Base-by-base conservation (phyloP, 2,329 filamentous ascomycete species). In the Thermothelomyces thermophilus region DNA sequence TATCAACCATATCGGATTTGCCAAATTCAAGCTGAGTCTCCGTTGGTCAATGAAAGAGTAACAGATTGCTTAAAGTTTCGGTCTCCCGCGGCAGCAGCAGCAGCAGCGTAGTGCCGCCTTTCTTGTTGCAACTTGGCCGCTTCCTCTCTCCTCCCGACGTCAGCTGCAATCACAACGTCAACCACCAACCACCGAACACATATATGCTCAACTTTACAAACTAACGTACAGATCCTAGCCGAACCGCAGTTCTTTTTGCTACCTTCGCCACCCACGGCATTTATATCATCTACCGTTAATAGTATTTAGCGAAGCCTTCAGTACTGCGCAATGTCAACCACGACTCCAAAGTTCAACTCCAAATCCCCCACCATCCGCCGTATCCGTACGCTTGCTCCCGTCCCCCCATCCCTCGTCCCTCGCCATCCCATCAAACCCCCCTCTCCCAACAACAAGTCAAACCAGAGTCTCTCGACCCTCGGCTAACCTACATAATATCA, bases 301-400 rank as follows among this genome's bases (percentile, higher is more conserved):
- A 14, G 5, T 19, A 22, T 3, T 19, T n/a, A 16, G 8, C 19
- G 10, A 19, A 33, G n/a, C 37, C 40, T 4, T 17, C 17, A 6
- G 9, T 2, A 10, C 42, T 34, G 17, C 45, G n/a, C 39, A 40
- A 48, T 50, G 39, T 35, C 45, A 16, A 9, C 46, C 7, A 22
- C 42, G 26, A 55, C 55, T 45, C 36, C 68, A 35, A 72, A 73
- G 58, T 70, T 86, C 72, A 88, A 85, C 66, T 80, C 83, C 60
- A 90, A 88, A 65, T 90, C 84, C 56, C 87, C 87, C 37, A 91
- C 87, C 24, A 87, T 93, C 65, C 84, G 86, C 68, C 86, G 87
- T 65, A 93, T 94, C 66, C 75, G 86, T 88, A 74, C 61, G 80
- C 30, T 30, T 36, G 19, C 43, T n/a, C 50, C 52, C 26, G 41